Conservation (phyloP, 164 flowering plant genomes). For the Taxillus chinensis region DNA sequence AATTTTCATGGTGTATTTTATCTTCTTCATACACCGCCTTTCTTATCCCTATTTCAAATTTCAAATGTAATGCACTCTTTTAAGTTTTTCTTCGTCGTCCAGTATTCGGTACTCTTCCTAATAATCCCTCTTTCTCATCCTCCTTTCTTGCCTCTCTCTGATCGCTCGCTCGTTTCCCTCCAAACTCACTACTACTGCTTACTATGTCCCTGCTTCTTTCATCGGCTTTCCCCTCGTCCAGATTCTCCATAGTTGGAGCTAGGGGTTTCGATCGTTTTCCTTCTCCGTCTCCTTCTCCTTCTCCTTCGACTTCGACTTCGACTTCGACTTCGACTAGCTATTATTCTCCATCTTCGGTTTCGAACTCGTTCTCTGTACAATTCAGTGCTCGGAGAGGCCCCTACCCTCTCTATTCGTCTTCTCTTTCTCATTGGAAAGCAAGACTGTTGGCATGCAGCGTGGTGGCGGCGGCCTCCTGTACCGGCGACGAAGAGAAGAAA, state of each 20-base stretch:
- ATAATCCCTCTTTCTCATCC: background rate
- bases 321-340: background rate
- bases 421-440: constrained; percentile 7
- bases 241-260: constrained; percentile 4
- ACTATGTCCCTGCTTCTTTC: constrained; percentile 21
- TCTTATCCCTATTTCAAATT: too few species aligned
- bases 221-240: constrained; percentile 10
- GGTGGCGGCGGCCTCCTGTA: constrained; percentile 6
- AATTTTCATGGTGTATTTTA: too few species aligned
- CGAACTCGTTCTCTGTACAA: constrained; percentile 3
- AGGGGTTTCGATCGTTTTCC: constrained; percentile 16
- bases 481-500: constrained; percentile 7
- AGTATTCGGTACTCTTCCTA: too few species aligned
- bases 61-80: too few species aligned
- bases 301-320: background rate
- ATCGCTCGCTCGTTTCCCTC: background rate
- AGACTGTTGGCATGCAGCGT: constrained; percentile 3
- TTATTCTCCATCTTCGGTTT: constrained; percentile 3
- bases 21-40: too few species aligned
- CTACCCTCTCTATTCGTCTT: constrained; percentile 1
- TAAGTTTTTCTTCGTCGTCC: too few species aligned
- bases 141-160: background rate
- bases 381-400: constrained; percentile 8
- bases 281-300: background rate
- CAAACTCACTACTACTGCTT: background rate